Percentiles rank a stretch among this genome's conserved stretches.
Conservation (phyloP, 2,329 filamentous ascomycete species). For the Lomentospora prolificans region DNA sequence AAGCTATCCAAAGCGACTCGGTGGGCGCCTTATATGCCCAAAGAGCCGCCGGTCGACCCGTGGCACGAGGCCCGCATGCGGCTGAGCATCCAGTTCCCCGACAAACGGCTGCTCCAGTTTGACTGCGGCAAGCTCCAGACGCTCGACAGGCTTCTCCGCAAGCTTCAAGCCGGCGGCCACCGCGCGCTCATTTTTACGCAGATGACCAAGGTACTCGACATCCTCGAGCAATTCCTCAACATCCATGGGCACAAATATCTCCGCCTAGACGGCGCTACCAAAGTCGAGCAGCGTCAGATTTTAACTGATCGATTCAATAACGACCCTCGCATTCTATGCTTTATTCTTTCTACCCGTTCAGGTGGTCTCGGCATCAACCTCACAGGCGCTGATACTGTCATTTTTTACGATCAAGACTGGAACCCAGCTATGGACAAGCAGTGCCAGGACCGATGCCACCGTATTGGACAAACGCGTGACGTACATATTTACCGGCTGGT, state of each 20-base stretch:
- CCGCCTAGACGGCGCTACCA: slow-evolving; percentile 90
- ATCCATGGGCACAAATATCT: slow-evolving; percentile 97
- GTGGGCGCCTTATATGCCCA: slow-evolving; percentile 46
- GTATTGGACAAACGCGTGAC: slow-evolving; percentile 93
- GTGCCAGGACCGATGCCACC: slow-evolving; percentile 93
- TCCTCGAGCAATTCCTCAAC: slow-evolving; percentile 94
- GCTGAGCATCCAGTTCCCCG: slow-evolving; percentile 90
- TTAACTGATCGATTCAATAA: slow-evolving; percentile 95
- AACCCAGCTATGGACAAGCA: slow-evolving; percentile 99
- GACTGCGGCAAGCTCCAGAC: slow-evolving; percentile 95
- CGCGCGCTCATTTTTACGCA: slow-evolving; percentile 97
- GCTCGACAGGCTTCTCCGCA: slow-evolving; percentile 74
- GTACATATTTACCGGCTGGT: slow-evolving; percentile 96
- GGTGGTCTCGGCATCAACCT: slow-evolving; percentile 94
- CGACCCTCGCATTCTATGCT: slow-evolving; percentile 82
- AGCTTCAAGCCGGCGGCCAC: slow-evolving; percentile 80
- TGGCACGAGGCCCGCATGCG: slow-evolving; percentile 93
- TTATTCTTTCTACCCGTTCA: slow-evolving; percentile 90
- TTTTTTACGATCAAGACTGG: slow-evolving; percentile 99
- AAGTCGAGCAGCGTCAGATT: slow-evolving; percentile 90
- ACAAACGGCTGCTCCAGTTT: slow-evolving; percentile 91
- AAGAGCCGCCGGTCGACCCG: slow-evolving; percentile 56
- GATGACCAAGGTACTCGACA: slow-evolving; percentile 97
- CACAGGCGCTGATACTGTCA: slow-evolving; percentile 92
- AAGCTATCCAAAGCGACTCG: slow-evolving; percentile 46